Base-by-base conservation (phyloP, 2,329 filamentous ascomycete species). In the Colletotrichum lini region DNA sequence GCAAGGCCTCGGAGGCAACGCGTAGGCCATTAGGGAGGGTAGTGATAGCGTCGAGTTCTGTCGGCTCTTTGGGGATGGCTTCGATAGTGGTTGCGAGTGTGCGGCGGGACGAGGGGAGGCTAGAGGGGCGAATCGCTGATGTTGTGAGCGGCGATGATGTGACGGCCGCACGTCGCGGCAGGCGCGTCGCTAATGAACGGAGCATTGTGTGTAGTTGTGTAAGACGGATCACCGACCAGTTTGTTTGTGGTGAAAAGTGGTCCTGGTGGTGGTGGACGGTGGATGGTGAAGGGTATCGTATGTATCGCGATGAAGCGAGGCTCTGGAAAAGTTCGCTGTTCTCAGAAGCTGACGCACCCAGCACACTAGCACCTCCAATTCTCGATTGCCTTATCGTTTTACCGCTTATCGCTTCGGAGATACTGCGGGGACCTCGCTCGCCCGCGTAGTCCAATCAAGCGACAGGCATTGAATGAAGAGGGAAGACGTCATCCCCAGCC, bases 1-100 rank as follows among this genome's bases (percentile, higher is more conserved):
- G 95, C 13, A 98, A 88, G 67, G 95, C 95, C 81, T 99, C 96
- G 54, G 96, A 98, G 30, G 96, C 96, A 70, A 99, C 94, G 69
- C 96, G 94, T 75, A 99, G 85, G 79, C 96, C 96, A 88, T 99
- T 99, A 60, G 94, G 86, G 18, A 99, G 90, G 1, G 92, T 95
- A 9, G 95, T 97, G 77, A 98, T 92, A 75, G 92, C 87, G 81
- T 98, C 94, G 77, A 98, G 90, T 74, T 98, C 94, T 59, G 91
- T 92, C 16, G 94, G 94, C 79, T 98, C 95, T 38, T 72, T 73
- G 4, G 73, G 73, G 38, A 74, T 74, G n/a, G 67, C 58, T 16
- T 74, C 73, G 58, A 74, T 69, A 40, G 65, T 47, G 26, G 73
- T 74, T 35, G 72, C 70, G 52, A 65, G 72, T 0, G 56, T 45